These are phyloP conservation scores for Thielaviopsis euricoi DNA, from an alignment of 2,329 filamentous ascomycete genomes.

Conservation along the genomic window DNA sequence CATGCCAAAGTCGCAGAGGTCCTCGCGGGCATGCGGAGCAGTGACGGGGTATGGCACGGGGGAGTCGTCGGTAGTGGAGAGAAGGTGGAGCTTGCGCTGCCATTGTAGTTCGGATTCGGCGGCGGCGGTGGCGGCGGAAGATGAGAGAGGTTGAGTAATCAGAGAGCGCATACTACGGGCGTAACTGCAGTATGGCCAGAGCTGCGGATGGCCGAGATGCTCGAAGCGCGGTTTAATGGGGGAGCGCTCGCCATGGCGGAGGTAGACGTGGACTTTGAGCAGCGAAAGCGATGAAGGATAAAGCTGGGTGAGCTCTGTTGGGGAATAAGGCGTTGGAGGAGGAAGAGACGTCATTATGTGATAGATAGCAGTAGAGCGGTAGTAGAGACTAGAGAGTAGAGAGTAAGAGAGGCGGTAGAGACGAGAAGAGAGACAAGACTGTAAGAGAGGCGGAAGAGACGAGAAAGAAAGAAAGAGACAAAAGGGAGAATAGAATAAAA, in stretches of 20 bases:
- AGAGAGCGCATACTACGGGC: conserved; percentile 50
- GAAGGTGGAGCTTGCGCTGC: conserved; percentile 21
- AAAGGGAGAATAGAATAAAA: neutral
- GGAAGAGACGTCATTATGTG: conserved; percentile 60
- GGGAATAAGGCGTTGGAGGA: conserved; percentile 60
- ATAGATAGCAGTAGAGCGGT: neutral
- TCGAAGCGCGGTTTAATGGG: conserved; percentile 80
- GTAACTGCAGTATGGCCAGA: conserved; percentile 83
- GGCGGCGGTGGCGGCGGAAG: conserved; percentile 18
- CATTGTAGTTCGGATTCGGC: conserved; percentile 22
- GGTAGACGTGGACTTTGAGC: conserved; percentile 75
- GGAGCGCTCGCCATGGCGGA: conserved; percentile 66
- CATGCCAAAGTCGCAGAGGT: conserved; percentile 64
- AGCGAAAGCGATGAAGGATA: conserved; percentile 71
- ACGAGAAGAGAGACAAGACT: too few relatives aligned
- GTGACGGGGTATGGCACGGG: conserved; percentile 49
- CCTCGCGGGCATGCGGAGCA: conserved; percentile 53
- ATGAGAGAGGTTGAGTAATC: neutral
- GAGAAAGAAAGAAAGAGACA: neutral
- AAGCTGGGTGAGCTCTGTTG: conserved; percentile 61
- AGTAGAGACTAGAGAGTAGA: neutral
- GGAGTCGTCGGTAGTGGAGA: conserved; percentile 46
- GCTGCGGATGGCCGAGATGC: conserved; percentile 49
- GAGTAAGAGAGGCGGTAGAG: too few relatives aligned
- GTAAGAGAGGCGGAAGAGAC: too few relatives aligned